Conservation (phyloP, 345 rosid genomes). For the Syzygium aqueum region DNA sequence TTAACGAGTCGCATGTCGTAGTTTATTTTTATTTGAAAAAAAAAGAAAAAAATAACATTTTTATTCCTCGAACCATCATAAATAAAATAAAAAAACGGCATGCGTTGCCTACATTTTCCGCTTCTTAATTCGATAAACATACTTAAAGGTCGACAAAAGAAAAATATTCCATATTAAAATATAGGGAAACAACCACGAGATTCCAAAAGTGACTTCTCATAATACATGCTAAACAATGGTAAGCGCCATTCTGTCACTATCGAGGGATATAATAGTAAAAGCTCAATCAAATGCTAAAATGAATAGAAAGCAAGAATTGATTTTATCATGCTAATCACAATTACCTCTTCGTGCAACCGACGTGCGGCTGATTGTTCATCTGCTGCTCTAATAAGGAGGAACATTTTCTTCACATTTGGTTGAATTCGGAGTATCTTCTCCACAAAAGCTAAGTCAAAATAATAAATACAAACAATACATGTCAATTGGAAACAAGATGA, state of each 20-base stretch:
- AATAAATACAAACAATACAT: neutral
- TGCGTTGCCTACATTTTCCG: neutral
- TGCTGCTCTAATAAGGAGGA: no score
- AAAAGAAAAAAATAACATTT: neutral
- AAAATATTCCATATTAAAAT: no score
- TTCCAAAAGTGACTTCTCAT: neutral
- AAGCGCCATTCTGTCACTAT: neutral
- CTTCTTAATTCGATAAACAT: neutral
- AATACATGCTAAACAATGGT: neutral
- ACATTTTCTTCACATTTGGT: no score
- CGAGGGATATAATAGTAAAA: neutral
- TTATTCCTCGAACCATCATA: neutral
- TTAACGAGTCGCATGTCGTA: neutral
- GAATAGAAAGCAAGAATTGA: no score
- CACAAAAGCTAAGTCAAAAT: neutral
- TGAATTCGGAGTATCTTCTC: neutral
- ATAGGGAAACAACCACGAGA: neutral
- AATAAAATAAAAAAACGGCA: no score
- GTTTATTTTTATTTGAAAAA: no score
- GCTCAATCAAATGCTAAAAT: neutral
- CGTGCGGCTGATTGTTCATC: no score
- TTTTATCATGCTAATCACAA: no score
- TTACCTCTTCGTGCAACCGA: no score
- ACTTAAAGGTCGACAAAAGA: neutral
- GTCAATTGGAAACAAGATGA: neutral